These are phyloP conservation scores for Ganoderma sinense DNA, from an alignment of 1,284 basidiomycete genomes.

Conservation along the genomic window DNA sequence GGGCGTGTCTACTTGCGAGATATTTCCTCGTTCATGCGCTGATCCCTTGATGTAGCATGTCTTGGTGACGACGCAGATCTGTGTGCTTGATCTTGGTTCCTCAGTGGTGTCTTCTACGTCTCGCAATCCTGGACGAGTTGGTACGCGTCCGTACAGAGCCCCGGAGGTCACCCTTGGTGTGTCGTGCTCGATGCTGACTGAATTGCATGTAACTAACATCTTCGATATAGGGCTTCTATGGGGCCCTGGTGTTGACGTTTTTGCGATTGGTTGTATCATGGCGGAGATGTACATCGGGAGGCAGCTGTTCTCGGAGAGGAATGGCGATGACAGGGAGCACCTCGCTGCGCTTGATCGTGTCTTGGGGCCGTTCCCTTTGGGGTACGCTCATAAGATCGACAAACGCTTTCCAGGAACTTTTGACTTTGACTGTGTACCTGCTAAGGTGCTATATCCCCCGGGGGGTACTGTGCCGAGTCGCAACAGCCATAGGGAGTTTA, in stretches of 20 bases:
- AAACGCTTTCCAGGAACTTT: neutral
- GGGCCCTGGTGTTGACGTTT: neutral
- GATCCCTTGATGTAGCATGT: too few relatives aligned
- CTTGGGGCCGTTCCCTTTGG: neutral
- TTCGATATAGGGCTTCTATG: neutral
- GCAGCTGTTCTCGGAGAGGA: neutral
- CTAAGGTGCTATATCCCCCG: too few relatives aligned
- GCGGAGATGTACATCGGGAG: neutral
- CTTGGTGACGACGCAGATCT: too few relatives aligned
- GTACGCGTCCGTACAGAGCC: too few relatives aligned
- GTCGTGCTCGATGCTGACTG: too few relatives aligned
- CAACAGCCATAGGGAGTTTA: too few relatives aligned
- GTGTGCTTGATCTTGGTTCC: too few relatives aligned
- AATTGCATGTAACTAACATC: neutral
- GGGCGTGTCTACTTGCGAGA: too few relatives aligned
- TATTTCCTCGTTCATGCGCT: too few relatives aligned
- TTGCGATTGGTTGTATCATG: neutral
- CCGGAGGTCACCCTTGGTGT: neutral
- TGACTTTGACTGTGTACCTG: neutral
- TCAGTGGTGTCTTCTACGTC: too few relatives aligned
- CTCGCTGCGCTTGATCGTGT: neutral
- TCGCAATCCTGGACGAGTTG: too few relatives aligned
- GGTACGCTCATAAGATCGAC: neutral
- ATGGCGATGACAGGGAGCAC: neutral
- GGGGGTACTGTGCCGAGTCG: too few relatives aligned